Base-by-base conservation (phyloP, 1,284 basidiomycete genomes). In the Trametes polyzona region DNA sequence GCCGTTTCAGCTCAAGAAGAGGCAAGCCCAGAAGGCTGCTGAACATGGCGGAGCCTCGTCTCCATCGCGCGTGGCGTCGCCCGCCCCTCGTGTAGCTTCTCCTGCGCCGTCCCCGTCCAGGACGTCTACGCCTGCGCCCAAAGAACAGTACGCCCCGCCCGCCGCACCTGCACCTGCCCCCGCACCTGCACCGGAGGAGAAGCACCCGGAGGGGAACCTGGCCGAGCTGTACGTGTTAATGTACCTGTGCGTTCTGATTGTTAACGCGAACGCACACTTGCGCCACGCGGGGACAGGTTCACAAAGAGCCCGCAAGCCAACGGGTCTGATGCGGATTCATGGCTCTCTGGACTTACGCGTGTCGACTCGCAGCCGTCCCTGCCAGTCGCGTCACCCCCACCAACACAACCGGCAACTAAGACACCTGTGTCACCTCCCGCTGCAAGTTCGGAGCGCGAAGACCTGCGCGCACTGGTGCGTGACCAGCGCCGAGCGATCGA, bases 401-500 rank as follows among this genome's bases (percentile, higher is more conserved):
- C 63, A 66, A 2, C 49, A 64, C 21, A 51, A 66, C 21, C 50
- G 58, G 9, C 54, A 57, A 10, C 29, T n/a, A n/a, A n/a, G n/a
- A n/a, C 57, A 16, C 51, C 61, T 1, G 33, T 40, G 33, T 59
- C 52, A 12, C 57, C 55, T 32, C 63, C 51, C 30, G 53, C 52
- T 16, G 52, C 37, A 26, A 51, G 63, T 17, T 59, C 46, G 24
- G 67, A 73, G 32, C 68, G 77, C 7, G 69, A 75, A 29, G 71
- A 72, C 42, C 69, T 76, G 3, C 70, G 64, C 4, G 50, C 63
- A 4, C 64, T 71, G 30, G 69, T 80, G 29, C 75, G 81, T 64
- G 87, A 80, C 63, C 84, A 86, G 61, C 82, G 82, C 58, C 82
- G 83, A 61, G 86, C 85, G 0, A 88, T 92, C 49, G 77, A 84